A percentile compares a stretch with the other conserved stretches of the same genome.
Evolutionary conservation across 2,329 filamentous ascomycete species (phyloP).

Genomic region (Ceratocystis smalleyi): DNA sequence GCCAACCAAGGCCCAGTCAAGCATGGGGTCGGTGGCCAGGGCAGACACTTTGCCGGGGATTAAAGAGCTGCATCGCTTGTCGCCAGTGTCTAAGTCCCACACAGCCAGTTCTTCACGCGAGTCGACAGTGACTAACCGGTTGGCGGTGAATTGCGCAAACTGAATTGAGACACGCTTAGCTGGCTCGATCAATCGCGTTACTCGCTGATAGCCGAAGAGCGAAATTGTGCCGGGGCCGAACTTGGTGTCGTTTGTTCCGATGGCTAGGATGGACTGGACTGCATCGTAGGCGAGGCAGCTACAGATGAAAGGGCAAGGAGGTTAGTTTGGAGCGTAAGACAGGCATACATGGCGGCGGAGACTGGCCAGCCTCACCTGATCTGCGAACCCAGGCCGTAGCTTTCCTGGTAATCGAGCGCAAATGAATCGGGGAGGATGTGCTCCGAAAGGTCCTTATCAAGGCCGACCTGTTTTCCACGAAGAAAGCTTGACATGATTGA

Average conservation of each 20-base stretch:
- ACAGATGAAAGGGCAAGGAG: constrained; percentile 29
- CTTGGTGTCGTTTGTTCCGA: constrained; percentile 76
- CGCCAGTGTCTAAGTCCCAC: constrained; percentile 62
- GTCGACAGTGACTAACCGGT: constrained; percentile 74
- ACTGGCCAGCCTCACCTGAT: constrained; percentile 35
- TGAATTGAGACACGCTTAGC: constrained; percentile 59
- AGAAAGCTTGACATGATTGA: constrained; percentile 66
- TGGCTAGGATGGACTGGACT: constrained; percentile 78
- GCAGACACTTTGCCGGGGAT: constrained; percentile 62
- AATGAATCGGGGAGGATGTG: constrained; percentile 67
- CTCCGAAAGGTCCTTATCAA: constrained; percentile 78
- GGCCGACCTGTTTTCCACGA: constrained; percentile 81
- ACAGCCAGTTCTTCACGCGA: constrained; percentile 70
- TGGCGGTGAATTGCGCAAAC: constrained; percentile 67
- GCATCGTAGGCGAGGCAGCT: constrained; percentile 84
- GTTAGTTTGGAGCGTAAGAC: not conserved
- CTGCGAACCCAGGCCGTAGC: constrained; percentile 69
- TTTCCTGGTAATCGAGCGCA: constrained; percentile 64
- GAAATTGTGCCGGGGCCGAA: constrained; percentile 81
- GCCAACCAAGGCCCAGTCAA: constrained; percentile 87
- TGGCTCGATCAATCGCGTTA: constrained; percentile 59
- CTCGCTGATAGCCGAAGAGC: constrained; percentile 67
- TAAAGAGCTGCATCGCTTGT: constrained; percentile 51
- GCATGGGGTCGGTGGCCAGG: constrained; percentile 68
- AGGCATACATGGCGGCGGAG: not conserved